These are phyloP conservation scores for Chlamydomonas reinhardtii DNA, from an alignment of 163 green algal species.

Conservation along the genomic window DNA sequence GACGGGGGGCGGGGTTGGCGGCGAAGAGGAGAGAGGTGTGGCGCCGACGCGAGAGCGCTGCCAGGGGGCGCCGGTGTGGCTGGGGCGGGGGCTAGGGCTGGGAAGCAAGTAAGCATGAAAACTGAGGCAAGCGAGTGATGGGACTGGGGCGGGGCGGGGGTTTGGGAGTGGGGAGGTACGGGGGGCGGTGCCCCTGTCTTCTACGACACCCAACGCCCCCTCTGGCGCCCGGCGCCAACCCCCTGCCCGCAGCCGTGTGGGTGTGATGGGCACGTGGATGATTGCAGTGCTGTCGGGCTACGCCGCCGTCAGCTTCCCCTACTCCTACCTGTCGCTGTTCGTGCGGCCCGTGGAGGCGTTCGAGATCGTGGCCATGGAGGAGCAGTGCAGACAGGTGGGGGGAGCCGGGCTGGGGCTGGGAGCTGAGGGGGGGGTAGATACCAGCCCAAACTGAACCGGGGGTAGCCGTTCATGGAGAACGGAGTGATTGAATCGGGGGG, in stretches of 20 bases:
- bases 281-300: constrained; percentile 95
- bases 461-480: background rate
- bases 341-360: constrained; percentile 81
- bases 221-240: no score
- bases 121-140: no score
- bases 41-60: no score
- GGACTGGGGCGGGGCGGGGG: no score
- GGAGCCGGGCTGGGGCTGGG: background rate
- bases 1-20: no score
- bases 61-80: no score
- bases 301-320: constrained; percentile 92
- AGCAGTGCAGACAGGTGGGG: constrained; percentile 72
- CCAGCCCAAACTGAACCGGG: background rate
- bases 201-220: no score
- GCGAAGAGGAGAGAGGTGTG: no score
- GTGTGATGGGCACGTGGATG: constrained; percentile 92
- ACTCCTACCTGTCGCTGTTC: constrained; percentile 93
- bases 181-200: no score
- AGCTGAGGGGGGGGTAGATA: background rate
- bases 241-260: constrained; percentile 83
- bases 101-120: no score
- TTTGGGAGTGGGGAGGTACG: no score
- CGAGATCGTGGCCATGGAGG: constrained; percentile 75
- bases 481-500: background rate
- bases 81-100: no score